Percentiles rank a stretch among this genome's conserved stretches.
Evolutionary conservation across 495 filamentous ascomycete genomes (phyloP).

Genomic region (Penicillium paradoxum): DNA sequence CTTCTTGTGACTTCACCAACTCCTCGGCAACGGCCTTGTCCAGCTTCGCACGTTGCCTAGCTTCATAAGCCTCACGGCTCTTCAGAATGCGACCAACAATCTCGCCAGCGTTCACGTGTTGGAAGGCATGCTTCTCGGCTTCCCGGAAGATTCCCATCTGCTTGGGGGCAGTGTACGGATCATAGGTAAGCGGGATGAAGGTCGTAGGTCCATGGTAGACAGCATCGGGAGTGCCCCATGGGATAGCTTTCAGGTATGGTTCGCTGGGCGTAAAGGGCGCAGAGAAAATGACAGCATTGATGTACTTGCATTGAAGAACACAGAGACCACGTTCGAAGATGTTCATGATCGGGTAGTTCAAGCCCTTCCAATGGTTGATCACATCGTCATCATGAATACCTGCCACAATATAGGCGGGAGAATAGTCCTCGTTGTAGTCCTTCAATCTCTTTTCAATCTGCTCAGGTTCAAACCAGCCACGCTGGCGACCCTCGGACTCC

Average conservation of each 20-base stretch:
- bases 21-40: slow-evolving; percentile 73
- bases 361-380: slow-evolving; percentile 90
- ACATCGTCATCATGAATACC: slow-evolving; percentile 92
- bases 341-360: slow-evolving; percentile 99
- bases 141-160: slow-evolving; percentile 73
- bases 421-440: slow-evolving; percentile 63
- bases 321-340: slow-evolving; percentile 94
- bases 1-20: slow-evolving; percentile 36
- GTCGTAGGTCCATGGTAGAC: slow-evolving; percentile 95
- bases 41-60: slow-evolving; percentile 80
- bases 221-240: slow-evolving; percentile 66
- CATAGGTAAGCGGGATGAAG: slow-evolving; percentile 81
- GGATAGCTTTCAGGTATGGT: slow-evolving; percentile 68
- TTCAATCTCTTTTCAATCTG: slow-evolving; percentile 55
- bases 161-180: slow-evolving; percentile 78
- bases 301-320: slow-evolving; percentile 91
- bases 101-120: slow-evolving; percentile 83
- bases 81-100: slow-evolving; percentile 89
- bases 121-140: slow-evolving; percentile 67
- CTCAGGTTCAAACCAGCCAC: slow-evolving; percentile 69
- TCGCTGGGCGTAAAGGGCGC: slow-evolving; percentile 80
- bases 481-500: slow-evolving; percentile 55
- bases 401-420: slow-evolving; percentile 77
- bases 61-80: slow-evolving; percentile 80
- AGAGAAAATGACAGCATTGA: slow-evolving; percentile 80